Conservation (phyloP, 2,329 filamentous ascomycete genomes). For the Nigrospora osmanthi region DNA sequence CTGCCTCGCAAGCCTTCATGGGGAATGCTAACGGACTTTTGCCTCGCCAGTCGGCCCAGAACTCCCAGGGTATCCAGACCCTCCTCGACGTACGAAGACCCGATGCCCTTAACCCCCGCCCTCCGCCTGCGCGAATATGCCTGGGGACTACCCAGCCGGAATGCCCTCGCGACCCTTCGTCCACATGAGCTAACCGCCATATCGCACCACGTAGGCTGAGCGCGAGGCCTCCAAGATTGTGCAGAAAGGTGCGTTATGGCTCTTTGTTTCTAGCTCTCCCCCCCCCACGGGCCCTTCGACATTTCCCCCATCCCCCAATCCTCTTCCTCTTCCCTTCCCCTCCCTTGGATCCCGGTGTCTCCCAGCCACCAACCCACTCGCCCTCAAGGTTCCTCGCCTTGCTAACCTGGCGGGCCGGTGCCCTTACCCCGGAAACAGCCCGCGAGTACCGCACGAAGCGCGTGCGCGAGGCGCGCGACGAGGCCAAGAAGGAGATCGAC, state of each 20-base stretch:
- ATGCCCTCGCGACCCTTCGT: not conserved
- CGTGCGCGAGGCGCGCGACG: conserved; percentile 90
- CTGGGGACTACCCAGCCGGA: not conserved
- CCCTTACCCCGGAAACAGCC: conserved; percentile 20
- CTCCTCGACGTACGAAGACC: conserved; percentile 78
- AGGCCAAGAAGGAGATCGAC: conserved; percentile 97
- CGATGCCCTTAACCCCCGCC: conserved; percentile 1
- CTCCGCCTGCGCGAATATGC: not conserved
- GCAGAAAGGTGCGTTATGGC: conserved; percentile 67
- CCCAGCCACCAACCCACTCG: not conserved
- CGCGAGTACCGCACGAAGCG: conserved; percentile 73
- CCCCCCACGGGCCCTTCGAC: not conserved
- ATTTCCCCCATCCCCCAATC: not conserved
- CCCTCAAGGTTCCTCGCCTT: not conserved
- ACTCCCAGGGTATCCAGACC: conserved; percentile 96
- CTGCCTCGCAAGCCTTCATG: no score
- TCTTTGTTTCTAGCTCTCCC: not conserved
- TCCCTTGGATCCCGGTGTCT: conserved; percentile 4
- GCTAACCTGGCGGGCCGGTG: conserved; percentile 2
- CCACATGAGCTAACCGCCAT: not conserved
- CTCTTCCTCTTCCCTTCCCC: not conserved
- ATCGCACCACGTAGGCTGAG: conserved; percentile 68
- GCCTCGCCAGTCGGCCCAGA: conserved; percentile 79
- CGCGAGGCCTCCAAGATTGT: conserved; percentile 98
- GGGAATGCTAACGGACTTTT: conserved; percentile 3